Evolutionary conservation across 2,329 filamentous ascomycete genomes (phyloP), one percentile per base, ranked within the genome.

Genomic region (Cladophialophora psammophila): DNA sequence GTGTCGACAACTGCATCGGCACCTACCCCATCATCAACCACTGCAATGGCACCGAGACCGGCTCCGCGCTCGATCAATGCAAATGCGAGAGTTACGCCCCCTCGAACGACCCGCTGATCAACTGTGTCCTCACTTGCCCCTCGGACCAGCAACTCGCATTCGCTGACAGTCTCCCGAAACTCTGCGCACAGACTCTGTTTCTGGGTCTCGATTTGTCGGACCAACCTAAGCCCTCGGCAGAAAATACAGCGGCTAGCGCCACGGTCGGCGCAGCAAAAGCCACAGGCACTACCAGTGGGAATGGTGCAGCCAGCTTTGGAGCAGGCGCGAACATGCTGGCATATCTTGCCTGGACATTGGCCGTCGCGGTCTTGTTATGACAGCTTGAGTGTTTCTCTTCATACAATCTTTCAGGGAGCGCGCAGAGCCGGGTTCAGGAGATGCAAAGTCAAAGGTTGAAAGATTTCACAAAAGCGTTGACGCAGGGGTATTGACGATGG

Each of bases 31-130:
- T 40, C 12, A 50, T 53, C 15, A 62, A 66, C 32, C 34, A 55
- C 57, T 69, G 67, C 58, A 58, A 66, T 34, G 67, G 65, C 61
- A 63, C 53, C 65, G 67, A 69, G 55, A 61, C 65, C 45, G 67
- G 67, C 31, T 32, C 45, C 7, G 67, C 65, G 1, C 67, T 69
- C 15, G 67, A 67, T 40, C 31, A 63, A 53, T 69, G 67, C 59
- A 52, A 35, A 50, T 69, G 67, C 50, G 42, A 13, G 10, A 61
- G 50, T 50, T 69, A 58, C 67, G 35, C 35, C 3, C 64, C 63
- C 13, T 52, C 31, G 40, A 32, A 53, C 42, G 65, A 67, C 58
- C 61, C 58, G 5, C 32, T 64, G 20, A 65, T 67, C 65, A n/a
- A 3, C 34, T 69, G 67, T 45, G 38, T 69, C 48, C 40, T 63